A percentile compares a stretch with the other conserved stretches of the same genome.
phyloP scores from a whole-genome alignment of 805 yeast species.

The Teunomyces pallodes region DNA sequence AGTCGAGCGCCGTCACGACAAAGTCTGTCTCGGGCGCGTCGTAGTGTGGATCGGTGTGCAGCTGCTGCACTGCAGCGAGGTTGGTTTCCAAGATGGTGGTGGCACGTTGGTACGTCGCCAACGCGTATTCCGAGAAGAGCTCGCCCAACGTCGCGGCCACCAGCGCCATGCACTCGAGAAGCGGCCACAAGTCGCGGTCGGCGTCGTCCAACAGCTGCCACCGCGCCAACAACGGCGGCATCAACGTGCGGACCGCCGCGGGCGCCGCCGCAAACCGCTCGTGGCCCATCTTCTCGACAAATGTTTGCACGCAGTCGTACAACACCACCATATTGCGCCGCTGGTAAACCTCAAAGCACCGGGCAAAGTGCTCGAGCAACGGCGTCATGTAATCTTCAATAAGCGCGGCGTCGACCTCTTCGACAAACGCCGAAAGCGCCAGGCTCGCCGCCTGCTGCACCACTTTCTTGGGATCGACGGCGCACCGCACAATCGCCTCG shows the following conservation, averaged over 20 bases:
- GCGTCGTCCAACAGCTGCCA: constrained; percentile 77
- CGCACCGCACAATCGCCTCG: constrained; percentile 69
- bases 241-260: constrained; percentile 54
- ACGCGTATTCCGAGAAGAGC: constrained; percentile 82
- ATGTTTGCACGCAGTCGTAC: constrained; percentile 88
- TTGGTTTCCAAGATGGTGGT: constrained; percentile 64
- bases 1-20: constrained; percentile 81
- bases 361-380: constrained; percentile 64
- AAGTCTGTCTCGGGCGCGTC: constrained; percentile 88
- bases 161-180: constrained; percentile 88
- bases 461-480: constrained; percentile 78
- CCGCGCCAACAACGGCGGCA: constrained; percentile 79
- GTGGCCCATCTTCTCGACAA: constrained; percentile 72
- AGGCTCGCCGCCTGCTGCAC: constrained; percentile 96
- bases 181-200: constrained; percentile 86
- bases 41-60: constrained; percentile 62
- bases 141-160: constrained; percentile 87
- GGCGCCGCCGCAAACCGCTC: constrained; percentile 53
- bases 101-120: constrained; percentile 80
- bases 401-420: constrained; percentile 61
- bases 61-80: constrained; percentile 62
- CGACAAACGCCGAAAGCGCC: constrained; percentile 80
- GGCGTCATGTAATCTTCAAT: constrained; percentile 64
- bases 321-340: constrained; percentile 76
- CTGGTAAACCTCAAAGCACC: constrained; percentile 76